These are phyloP conservation scores for Penicillium sp. DNA, from an alignment of 2,329 filamentous ascomycete species.

Conservation along the genomic window DNA sequence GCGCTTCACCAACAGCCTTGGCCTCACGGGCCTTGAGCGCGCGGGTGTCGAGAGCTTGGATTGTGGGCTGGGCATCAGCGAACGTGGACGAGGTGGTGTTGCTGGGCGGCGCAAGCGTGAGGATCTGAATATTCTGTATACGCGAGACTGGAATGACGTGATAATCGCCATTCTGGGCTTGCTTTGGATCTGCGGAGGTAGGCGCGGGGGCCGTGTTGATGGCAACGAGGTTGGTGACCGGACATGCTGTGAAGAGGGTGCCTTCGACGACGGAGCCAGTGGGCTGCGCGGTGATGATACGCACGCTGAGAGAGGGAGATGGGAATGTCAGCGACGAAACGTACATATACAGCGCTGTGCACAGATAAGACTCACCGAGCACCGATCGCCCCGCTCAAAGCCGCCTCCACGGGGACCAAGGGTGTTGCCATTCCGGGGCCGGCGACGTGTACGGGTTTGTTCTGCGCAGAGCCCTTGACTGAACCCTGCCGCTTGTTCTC, in stretches of 20 bases:
- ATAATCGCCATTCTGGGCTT: constrained; percentile 52
- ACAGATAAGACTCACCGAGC: constrained; percentile 50
- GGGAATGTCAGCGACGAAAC: constrained; percentile 3
- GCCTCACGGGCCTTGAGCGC: constrained; percentile 55
- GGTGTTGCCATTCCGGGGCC: constrained; percentile 41
- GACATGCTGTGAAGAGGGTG: constrained; percentile 59
- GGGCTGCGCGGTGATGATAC: constrained; percentile 53
- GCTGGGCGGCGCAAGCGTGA: constrained; percentile 40
- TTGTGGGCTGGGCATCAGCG: constrained; percentile 45
- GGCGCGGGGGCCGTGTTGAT: constrained; percentile 54
- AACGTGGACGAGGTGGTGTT: constrained; percentile 38
- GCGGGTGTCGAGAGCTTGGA: constrained; percentile 51
- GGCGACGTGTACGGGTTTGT: constrained; percentile 36
- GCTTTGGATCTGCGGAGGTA: constrained; percentile 32
- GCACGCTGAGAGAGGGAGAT: constrained; percentile 45
- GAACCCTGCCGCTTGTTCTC: constrained; percentile 57
- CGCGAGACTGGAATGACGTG: constrained; percentile 59
- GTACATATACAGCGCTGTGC: background rate
- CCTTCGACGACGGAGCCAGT: constrained; percentile 55
- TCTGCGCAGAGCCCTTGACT: constrained; percentile 46
- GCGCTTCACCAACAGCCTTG: constrained; percentile 53
- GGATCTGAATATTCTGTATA: constrained; percentile 56
- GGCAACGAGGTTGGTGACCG: constrained; percentile 58
- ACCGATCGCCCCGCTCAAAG: constrained; percentile 58
- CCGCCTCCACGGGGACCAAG: constrained; percentile 51